Conservation (phyloP, 208 protist species). For the Leishmania lainsoni region DNA sequence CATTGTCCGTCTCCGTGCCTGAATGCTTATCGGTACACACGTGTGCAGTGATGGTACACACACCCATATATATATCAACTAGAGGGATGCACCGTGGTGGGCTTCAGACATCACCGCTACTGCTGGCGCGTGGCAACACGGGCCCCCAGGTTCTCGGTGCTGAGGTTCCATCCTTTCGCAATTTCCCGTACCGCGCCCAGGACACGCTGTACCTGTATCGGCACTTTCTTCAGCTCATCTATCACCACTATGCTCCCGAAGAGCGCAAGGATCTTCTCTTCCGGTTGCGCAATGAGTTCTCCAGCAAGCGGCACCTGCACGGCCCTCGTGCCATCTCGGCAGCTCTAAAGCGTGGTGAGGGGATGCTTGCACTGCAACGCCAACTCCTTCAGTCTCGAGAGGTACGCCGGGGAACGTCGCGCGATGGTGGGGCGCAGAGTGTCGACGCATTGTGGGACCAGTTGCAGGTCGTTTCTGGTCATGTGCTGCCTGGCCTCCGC, state of each 20-base stretch:
- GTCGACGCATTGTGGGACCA: slow-evolving; percentile 82
- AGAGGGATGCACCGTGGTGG: not conserved
- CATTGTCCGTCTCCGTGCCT: not conserved
- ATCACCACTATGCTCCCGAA: slow-evolving; percentile 61
- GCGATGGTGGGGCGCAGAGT: slow-evolving; percentile 55
- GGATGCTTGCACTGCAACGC: slow-evolving; percentile 67
- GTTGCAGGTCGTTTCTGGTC: slow-evolving; percentile 62
- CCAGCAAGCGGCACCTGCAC: slow-evolving; percentile 62
- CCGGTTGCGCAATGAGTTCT: slow-evolving; percentile 82
- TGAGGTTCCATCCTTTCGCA: slow-evolving; percentile 65
- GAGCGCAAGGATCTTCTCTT: slow-evolving; percentile 74
- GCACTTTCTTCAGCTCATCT: slow-evolving; percentile 82
- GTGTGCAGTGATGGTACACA: not conserved
- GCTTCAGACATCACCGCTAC: not conserved
- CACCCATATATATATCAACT: not conserved
- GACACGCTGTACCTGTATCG: slow-evolving; percentile 78
- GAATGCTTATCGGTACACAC: not conserved
- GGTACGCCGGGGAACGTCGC: slow-evolving; percentile 40
- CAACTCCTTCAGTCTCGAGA: slow-evolving; percentile 55
- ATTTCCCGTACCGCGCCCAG: slow-evolving; percentile 73
- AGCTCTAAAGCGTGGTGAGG: slow-evolving; percentile 68
- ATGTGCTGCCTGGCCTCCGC: slow-evolving; percentile 69
- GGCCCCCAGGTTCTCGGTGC: slow-evolving; percentile 72
- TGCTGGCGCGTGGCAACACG: slow-evolving; percentile 1
- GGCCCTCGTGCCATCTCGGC: slow-evolving; percentile 65